A percentile compares a stretch with the other conserved stretches of the same genome.
These are phyloP conservation scores for Phanerochaete carnosa DNA, from an alignment of 768 basidiomycete species.

Conservation along the genomic window DNA sequence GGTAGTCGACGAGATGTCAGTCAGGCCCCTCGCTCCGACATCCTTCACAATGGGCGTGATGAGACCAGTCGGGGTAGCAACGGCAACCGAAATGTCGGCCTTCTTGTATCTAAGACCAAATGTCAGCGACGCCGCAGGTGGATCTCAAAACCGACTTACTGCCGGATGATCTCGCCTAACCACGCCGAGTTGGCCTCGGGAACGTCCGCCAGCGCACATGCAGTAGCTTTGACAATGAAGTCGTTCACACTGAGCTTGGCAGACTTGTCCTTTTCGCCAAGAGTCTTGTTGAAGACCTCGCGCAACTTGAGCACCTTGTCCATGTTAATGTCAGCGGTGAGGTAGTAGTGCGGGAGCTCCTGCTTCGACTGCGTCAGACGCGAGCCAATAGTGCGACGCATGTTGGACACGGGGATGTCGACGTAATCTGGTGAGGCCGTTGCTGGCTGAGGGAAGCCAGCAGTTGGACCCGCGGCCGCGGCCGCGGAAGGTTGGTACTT, in stretches of 20 bases:
- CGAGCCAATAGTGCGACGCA: constrained; percentile 90
- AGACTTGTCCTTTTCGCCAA: constrained; percentile 82
- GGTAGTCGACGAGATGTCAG: constrained; percentile 87
- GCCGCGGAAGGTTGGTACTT: constrained; percentile 65
- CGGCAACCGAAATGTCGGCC: constrained; percentile 95
- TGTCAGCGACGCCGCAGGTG: neutral
- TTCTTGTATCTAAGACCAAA: constrained; percentile 76
- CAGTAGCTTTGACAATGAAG: constrained; percentile 94
- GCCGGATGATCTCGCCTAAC: constrained; percentile 93
- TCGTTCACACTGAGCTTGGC: constrained; percentile 97
- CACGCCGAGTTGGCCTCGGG: constrained; percentile 98
- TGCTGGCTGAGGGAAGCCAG: constrained; percentile 46
- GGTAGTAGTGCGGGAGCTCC: constrained; percentile 95
- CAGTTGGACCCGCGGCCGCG: constrained; percentile 38
- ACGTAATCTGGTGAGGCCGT: constrained; percentile 68
- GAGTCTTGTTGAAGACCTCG: constrained; percentile 90
- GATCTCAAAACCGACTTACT: constrained; percentile 48
- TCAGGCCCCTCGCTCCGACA: constrained; percentile 88
- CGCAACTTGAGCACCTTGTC: constrained; percentile 92
- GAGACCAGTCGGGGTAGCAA: constrained; percentile 91
- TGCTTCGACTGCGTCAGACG: constrained; percentile 93
- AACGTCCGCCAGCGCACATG: constrained; percentile 88
- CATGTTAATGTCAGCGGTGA: constrained; percentile 95
- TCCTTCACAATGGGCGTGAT: constrained; percentile 98
- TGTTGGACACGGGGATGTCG: constrained; percentile 89